Evolutionary conservation across 495 filamentous ascomycete genomes (phyloP).

Genomic region (Cairneyella variabilis): DNA sequence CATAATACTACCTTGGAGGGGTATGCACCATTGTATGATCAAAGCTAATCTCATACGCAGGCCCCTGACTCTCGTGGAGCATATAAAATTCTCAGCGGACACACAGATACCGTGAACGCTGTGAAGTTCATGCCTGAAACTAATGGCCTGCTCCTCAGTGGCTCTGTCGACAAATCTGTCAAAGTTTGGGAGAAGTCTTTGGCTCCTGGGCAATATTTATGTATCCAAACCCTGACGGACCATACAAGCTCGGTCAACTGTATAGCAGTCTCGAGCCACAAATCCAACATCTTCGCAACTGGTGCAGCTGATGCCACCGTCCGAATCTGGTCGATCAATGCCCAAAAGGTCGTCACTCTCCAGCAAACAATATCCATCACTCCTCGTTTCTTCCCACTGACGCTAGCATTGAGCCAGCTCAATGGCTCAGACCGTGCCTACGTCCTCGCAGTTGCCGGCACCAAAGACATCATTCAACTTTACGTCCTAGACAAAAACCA

Average conservation of each 20-base stretch:
- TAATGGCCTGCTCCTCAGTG: slow-evolving; percentile 59
- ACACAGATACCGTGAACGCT: slow-evolving; percentile 76
- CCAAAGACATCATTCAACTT: slow-evolving; percentile 70
- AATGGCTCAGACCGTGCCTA: slow-evolving; percentile 42
- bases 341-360: slow-evolving; percentile 38
- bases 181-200: slow-evolving; percentile 62
- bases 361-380: slow-evolving; percentile 69
- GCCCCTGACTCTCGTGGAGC: slow-evolving; percentile 45
- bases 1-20: slow-evolving; percentile 41
- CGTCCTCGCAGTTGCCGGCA: slow-evolving; percentile 80
- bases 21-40: not conserved
- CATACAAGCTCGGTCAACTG: slow-evolving; percentile 78
- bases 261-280: slow-evolving; percentile 51
- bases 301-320: slow-evolving; percentile 82
- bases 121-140: slow-evolving; percentile 68
- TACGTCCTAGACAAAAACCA: slow-evolving; percentile 52
- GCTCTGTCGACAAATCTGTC: slow-evolving; percentile 76
- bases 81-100: slow-evolving; percentile 68
- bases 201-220: slow-evolving; percentile 26
- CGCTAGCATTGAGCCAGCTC: slow-evolving; percentile 61
- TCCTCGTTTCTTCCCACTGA: slow-evolving; percentile 76
- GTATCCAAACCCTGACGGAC: slow-evolving; percentile 48
- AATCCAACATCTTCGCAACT: slow-evolving; percentile 54
- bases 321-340: slow-evolving; percentile 58
- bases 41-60: slow-evolving; percentile 12